Conservation (phyloP, 352 stramenopile species). For the Globisporangium rhizosaccharum region DNA sequence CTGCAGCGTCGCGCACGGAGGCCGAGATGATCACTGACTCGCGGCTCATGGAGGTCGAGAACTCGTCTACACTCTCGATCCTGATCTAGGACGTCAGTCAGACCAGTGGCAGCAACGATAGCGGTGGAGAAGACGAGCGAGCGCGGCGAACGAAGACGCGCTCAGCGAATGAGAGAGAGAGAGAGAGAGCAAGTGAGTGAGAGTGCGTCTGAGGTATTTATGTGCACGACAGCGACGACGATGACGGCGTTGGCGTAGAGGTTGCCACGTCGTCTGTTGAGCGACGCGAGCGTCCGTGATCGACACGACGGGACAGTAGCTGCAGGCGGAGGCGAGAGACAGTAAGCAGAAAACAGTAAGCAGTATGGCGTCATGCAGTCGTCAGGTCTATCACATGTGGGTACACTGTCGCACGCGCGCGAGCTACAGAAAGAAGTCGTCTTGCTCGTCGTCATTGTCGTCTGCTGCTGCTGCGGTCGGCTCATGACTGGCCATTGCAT, state of each 20-base stretch:
- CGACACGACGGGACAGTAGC: background rate
- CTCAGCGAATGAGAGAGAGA: background rate
- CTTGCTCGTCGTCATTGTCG: constrained; percentile 38
- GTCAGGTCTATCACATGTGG: background rate
- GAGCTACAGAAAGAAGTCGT: constrained; percentile 67
- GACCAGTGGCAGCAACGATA: background rate
- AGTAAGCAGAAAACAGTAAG: background rate
- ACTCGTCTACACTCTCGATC: constrained; percentile 48
- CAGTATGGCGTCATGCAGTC: background rate
- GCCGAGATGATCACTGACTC: constrained; percentile 53
- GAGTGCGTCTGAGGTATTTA: constrained; percentile 3
- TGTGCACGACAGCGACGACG: background rate
- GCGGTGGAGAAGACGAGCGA: background rate
- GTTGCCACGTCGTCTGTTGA: background rate
- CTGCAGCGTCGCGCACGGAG: constrained; percentile 66
- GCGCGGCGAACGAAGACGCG: background rate
- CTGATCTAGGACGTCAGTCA: constrained; percentile 37
- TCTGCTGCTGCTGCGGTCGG: constrained; percentile 10
- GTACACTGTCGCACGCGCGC: background rate
- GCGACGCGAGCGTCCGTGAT: background rate
- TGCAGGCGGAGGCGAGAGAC: background rate
- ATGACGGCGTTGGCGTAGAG: constrained; percentile 1
- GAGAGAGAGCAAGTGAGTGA: background rate
- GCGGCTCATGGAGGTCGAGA: constrained; percentile 35
- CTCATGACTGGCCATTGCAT: background rate